Base-by-base conservation (phyloP, 768 basidiomycete genomes). In the Lentinula detonsa region DNA sequence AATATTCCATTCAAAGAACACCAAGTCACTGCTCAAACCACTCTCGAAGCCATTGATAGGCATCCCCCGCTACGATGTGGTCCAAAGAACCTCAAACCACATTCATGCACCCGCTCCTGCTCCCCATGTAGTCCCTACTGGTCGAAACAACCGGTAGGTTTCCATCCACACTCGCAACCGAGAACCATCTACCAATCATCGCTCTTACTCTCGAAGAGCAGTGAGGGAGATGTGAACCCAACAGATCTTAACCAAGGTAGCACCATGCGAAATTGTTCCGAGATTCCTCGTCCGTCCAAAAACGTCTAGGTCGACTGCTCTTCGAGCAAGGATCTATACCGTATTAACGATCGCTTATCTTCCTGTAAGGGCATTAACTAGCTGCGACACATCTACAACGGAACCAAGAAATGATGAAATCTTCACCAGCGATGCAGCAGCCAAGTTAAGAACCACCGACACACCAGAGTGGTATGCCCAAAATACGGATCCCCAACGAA, bases 131-230 rank as follows among this genome's bases (percentile, higher is more conserved):
- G 0, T 50, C 16, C 33, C 57, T 39, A 18, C 57, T 33, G 33
- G 42, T n/a, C 57, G 57, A 59, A 59, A 59, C 57, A 59, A 50
- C 57, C 46, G 42, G 46, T 11, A 39, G 48, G 45, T 49, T 48
- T 49, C 57, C 43, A 59, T 49, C 42, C 56, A 54, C 57, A 49
- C 31, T 50, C 46, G 16, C 16, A 5, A 10, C 8, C 15, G 11
- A 40, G 48, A 48, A 59, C 11, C 48, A 50, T 59, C 57, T 13
- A 35, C 57, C 48, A 59, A 48, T 9, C 46, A 48, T n/a, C 18
- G 45, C 39, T 31, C 57, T 59, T 59, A 33, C 57, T 59, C 55
- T 56, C 55, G 55, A 56, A 56, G 40, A 56, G 55, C 55, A 40
- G 55, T 56, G 55, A 50, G 57, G 46, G 45, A 59, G 34, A 35